Evolutionary conservation across 768 basidiomycete species (phyloP).

Genomic region (Glaciozyma antarctica): DNA sequence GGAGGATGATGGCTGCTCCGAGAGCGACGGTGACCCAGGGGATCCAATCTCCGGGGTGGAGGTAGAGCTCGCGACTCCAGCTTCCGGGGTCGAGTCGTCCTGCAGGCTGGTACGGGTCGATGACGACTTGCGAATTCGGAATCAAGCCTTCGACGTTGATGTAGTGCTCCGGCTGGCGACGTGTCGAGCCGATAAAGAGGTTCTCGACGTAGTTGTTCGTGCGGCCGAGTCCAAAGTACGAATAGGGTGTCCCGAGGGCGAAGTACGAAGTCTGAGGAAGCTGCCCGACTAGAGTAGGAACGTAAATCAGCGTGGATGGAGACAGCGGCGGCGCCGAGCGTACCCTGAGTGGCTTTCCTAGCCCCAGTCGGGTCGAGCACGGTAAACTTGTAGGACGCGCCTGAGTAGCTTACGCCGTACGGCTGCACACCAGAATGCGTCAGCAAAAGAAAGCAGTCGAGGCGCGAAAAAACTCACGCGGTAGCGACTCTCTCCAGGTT

Average conservation of each 20-base stretch:
- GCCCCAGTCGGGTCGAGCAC: slow-evolving; percentile 81
- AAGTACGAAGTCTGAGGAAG: slow-evolving; percentile 89
- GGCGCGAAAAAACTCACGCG: slow-evolving; percentile 49
- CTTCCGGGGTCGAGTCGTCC: slow-evolving; percentile 39
- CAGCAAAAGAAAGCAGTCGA: not conserved
- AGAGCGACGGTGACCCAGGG: slow-evolving; percentile 92
- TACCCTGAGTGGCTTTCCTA: slow-evolving; percentile 82
- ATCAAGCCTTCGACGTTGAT: slow-evolving; percentile 95
- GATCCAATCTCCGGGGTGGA: slow-evolving; percentile 93
- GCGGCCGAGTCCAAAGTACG: slow-evolving; percentile 90
- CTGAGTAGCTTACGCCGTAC: slow-evolving; percentile 86
- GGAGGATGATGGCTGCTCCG: slow-evolving; percentile 56
- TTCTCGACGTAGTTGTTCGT: slow-evolving; percentile 99
- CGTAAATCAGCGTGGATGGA: not conserved
- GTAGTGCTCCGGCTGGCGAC: slow-evolving; percentile 57
- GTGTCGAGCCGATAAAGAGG: slow-evolving; percentile 85
- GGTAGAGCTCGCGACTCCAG: slow-evolving; percentile 83
- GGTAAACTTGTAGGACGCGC: slow-evolving; percentile 93
- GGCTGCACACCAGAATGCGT: slow-evolving; percentile 50
- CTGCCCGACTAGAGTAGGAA: slow-evolving; percentile 59
- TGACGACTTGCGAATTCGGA: slow-evolving; percentile 94
- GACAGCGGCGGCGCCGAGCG: slow-evolving; percentile 17
- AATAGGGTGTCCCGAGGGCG: slow-evolving; percentile 78
- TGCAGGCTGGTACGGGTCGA: slow-evolving; percentile 57
- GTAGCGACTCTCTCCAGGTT: slow-evolving; percentile 53